A percentile compares a stretch with the other conserved stretches of the same genome.
phyloP scores from a whole-genome alignment of 441 rosid species.

The Manihot esculenta region DNA sequence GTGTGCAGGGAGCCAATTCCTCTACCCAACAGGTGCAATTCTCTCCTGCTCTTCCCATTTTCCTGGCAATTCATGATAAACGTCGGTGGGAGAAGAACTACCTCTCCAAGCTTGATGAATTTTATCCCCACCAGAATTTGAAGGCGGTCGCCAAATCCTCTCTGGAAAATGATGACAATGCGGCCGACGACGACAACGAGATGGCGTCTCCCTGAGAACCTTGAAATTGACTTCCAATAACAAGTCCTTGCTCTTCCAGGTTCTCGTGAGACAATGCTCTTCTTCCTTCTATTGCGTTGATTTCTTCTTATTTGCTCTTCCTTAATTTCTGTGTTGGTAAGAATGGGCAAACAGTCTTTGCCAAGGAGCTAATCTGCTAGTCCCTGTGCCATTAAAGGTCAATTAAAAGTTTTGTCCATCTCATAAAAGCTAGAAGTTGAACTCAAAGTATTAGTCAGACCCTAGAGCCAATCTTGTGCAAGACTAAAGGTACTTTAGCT shows the following conservation, averaged over 20 bases:
- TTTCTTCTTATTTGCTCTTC: background rate
- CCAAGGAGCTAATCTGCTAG: conserved; percentile 88
- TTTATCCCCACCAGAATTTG: conserved; percentile 12
- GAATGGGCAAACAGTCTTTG: conserved; percentile 92
- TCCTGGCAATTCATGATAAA: conserved; percentile 11
- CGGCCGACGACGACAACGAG: conserved; percentile 36
- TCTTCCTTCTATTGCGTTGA: background rate
- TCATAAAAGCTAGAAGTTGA: background rate
- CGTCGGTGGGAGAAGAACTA: background rate
- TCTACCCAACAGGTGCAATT: conserved; percentile 13
- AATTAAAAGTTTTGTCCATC: conserved; percentile 1
- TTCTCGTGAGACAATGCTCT: conserved; percentile 6
- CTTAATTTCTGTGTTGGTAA: background rate
- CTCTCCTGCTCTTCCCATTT: background rate
- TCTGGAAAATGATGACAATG: conserved; percentile 30
- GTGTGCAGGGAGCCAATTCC: conserved; percentile 21
- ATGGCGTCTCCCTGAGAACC: conserved; percentile 80
- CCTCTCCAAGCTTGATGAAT: background rate
- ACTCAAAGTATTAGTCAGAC: no score
- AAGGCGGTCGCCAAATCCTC: conserved; percentile 30
- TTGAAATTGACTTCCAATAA: conserved; percentile 68
- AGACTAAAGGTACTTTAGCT: no score
- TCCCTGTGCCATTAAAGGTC: conserved; percentile 80
- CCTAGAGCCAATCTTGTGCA: no score
- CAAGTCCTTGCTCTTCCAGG: conserved; percentile 74